Evolutionary conservation across 176 grass and related monocot species (phyloP).

Genomic region (Triticum monococcum): DNA sequence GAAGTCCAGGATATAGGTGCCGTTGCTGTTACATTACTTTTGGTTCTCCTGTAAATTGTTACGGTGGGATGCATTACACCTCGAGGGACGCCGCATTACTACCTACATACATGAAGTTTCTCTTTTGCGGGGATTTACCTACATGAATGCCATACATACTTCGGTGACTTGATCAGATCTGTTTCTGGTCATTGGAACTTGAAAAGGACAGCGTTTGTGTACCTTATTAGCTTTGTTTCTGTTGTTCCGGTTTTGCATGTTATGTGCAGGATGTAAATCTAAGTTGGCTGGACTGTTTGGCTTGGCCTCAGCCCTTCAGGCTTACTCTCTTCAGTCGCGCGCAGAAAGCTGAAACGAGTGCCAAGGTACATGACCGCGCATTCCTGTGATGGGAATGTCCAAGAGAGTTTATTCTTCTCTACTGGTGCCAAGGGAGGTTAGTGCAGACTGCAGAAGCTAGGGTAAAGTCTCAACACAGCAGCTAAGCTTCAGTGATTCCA

Average conservation of each 20-base stretch:
- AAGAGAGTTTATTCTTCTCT: no score
- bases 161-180: background rate
- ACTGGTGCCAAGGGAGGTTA: no score
- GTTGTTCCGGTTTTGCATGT: background rate
- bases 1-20: background rate
- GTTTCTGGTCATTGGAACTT: background rate
- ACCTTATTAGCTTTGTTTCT: background rate
- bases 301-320: background rate
- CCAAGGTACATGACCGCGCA: no score
- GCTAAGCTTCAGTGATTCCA: no score
- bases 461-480: no score
- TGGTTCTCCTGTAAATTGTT: conserved; percentile 23
- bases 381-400: no score
- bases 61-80: background rate
- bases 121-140: background rate
- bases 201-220: background rate
- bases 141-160: background rate
- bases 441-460: no score
- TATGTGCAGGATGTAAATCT: background rate
- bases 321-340: no score
- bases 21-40: background rate
- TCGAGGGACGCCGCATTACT: background rate
- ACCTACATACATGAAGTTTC: background rate
- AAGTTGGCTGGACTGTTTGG: background rate
- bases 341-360: background rate